Conservation (phyloP, 331 rosid species). For the Malus hybrid region DNA sequence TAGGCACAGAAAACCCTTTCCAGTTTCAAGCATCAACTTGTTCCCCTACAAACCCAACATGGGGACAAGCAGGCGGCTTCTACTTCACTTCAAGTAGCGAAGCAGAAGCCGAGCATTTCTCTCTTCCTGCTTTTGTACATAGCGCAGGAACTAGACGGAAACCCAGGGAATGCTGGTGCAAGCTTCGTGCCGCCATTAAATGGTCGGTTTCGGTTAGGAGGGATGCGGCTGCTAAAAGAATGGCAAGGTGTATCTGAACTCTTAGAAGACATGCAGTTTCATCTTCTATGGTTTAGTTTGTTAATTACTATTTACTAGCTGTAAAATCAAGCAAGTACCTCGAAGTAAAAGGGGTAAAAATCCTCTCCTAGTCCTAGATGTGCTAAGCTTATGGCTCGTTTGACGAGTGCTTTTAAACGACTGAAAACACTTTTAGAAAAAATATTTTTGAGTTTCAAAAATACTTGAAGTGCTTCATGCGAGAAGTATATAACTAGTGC, state of each 20-base stretch:
- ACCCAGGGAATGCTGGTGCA: constrained; percentile 49
- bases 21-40: constrained; percentile 10
- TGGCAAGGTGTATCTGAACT: constrained; percentile 2
- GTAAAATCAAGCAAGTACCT: not conserved
- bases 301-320: not conserved
- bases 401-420: not conserved
- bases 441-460: no score
- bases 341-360: not conserved
- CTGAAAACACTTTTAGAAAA: not conserved
- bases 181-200: constrained; percentile 41
- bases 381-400: not conserved
- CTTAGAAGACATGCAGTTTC: not conserved
- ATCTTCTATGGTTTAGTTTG: not conserved
- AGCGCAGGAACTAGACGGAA: constrained; percentile 19
- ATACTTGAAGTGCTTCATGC: fast-evolving
- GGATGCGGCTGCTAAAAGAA: constrained; percentile 5
- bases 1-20: constrained; percentile 7
- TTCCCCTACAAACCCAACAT: constrained; percentile 8
- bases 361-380: not conserved
- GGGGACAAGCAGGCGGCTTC: constrained; percentile 13
- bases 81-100: constrained; percentile 7
- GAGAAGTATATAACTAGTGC: no score
- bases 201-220: constrained; percentile 29
- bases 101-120: constrained; percentile 17
- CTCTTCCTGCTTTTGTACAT: not conserved